Evolutionary conservation across 2,329 filamentous ascomycete species (phyloP), one percentile per base, ranked within the genome.

Genomic region (Westerdykella aurantiaca): DNA sequence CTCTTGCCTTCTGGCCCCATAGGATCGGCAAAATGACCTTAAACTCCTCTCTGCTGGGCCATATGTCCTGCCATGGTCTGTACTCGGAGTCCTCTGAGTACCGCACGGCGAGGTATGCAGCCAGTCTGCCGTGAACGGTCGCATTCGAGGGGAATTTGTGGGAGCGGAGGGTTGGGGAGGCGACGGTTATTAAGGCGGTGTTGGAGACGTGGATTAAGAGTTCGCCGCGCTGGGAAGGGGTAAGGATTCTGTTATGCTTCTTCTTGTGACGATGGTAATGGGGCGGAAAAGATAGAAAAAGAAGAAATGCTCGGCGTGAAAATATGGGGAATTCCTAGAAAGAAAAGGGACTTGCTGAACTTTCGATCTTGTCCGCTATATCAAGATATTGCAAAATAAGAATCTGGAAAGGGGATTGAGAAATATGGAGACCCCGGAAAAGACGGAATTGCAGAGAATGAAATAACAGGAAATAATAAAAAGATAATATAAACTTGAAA

Each of bases 61-160:
- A 82, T 12, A 86, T 78, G 42, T 76, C 76, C 56, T 77, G 73
- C 85, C 86, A 91, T 14, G 71, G 63, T 0, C 68, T 66, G 50
- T 72, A 72, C 14, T 68, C 55, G 1, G 65, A 63, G 44, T 81
- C 73, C 9, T 63, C 60, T 16, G n/a, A 16, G 23, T 57, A 58
- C 48, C 51, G 52, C 5, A 83, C 71, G 5, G 79, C 76, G 7
- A 90, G 70, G 46, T 81, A 79, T 2, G 82, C 76, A n/a, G 88
- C 84, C 6, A 93, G 73, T 33, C 88, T 76, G 22, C 82, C 83
- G 55, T 94, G 88, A 17, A 85, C 76, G 1, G 81, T 78, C 35
- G 77, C 75, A 45, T 74, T 72, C 14, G 72, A 69, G 0, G 76
- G 73, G 10, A 85, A 74, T 22, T 69, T 70, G 40, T 56, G 44